A percentile compares a stretch with the other conserved stretches of the same genome.
These are phyloP conservation scores for Syncephalastrum racemosum DNA, from an alignment of 371 early-diverging fungal genomes.

Conservation along the genomic window DNA sequence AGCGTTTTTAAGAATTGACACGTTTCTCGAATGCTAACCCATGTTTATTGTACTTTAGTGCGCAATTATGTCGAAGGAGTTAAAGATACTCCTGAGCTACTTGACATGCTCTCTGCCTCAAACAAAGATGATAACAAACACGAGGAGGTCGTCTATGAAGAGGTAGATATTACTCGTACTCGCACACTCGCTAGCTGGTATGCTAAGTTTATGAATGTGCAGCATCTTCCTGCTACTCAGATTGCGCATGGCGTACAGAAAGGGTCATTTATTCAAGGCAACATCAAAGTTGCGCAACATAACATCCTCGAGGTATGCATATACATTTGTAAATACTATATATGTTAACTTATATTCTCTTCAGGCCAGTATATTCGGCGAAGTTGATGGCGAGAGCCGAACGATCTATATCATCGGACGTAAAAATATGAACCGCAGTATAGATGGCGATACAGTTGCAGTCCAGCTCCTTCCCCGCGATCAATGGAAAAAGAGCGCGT, in stretches of 20 bases:
- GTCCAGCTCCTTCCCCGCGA: conserved; percentile 55
- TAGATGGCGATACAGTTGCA: conserved; percentile 66
- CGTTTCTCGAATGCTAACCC: background rate
- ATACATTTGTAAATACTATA: background rate
- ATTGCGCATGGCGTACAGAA: conserved; percentile 86
- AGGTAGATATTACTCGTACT: conserved; percentile 29
- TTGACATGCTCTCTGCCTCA: conserved; percentile 84
- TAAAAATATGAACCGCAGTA: conserved; percentile 82
- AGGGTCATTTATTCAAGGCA: conserved; percentile 79
- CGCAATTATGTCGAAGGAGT: conserved; percentile 51
- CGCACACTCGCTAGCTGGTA: background rate
- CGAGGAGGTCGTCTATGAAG: conserved; percentile 56
- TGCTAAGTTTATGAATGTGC: conserved; percentile 1
- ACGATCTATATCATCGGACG: conserved; percentile 84
- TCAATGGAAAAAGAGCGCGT: conserved; percentile 80
- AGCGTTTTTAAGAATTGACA: conserved; percentile 15
- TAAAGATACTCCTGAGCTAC: conserved; percentile 72
- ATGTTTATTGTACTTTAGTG: conserved; percentile 24
- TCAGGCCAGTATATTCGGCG: conserved; percentile 75
- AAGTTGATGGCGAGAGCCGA: conserved; percentile 70
- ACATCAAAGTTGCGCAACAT: conserved; percentile 77
- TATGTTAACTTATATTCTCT: background rate
- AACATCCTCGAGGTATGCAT: conserved; percentile 76
- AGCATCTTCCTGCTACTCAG: conserved; percentile 73
- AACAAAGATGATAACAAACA: conserved; percentile 35